These are phyloP conservation scores for Arthrobotrys entomopaga DNA, from an alignment of 2,329 filamentous ascomycete genomes.

Conservation along the genomic window DNA sequence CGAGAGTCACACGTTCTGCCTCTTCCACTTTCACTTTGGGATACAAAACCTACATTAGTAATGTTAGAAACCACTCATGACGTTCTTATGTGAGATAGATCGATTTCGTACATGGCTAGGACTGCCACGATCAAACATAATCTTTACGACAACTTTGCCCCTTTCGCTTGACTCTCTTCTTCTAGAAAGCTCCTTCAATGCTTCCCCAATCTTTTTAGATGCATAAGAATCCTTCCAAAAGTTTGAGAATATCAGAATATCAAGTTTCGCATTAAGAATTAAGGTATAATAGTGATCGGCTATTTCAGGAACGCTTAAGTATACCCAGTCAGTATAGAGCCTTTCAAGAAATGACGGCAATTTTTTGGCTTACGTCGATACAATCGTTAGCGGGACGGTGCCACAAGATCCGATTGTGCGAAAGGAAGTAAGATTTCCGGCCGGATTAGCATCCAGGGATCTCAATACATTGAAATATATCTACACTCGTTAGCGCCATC, in stretches of 20 bases:
- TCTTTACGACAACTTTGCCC: slow-evolving; percentile 13
- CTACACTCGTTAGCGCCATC: slow-evolving; percentile 3
- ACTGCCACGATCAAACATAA: slow-evolving; percentile 40
- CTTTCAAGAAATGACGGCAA: neutral
- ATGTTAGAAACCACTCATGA: neutral
- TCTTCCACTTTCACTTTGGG: slow-evolving; percentile 18
- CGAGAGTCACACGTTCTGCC: slow-evolving; percentile 24
- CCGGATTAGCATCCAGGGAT: neutral
- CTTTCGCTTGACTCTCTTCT: neutral
- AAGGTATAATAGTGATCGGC: slow-evolving; percentile 43
- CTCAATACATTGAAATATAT: slow-evolving; percentile 36
- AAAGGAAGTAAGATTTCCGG: slow-evolving; percentile 9
- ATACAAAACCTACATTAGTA: slow-evolving; percentile 13
- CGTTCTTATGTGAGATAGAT: neutral
- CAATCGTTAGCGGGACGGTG: slow-evolving; percentile 21
- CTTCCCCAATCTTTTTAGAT: slow-evolving; percentile 25
- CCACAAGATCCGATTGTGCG: slow-evolving; percentile 9
- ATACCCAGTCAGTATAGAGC: neutral
- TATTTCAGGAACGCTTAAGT: slow-evolving; percentile 38
- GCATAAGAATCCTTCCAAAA: slow-evolving; percentile 49
- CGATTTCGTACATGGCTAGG: slow-evolving; percentile 25
- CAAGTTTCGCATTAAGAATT: slow-evolving; percentile 28
- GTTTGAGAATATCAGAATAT: slow-evolving; percentile 46
- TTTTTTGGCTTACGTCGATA: slow-evolving; percentile 30
- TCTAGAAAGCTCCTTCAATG: slow-evolving; percentile 18